Base-by-base conservation (phyloP, 495 filamentous ascomycete species). In the Rusavskia elegans region DNA sequence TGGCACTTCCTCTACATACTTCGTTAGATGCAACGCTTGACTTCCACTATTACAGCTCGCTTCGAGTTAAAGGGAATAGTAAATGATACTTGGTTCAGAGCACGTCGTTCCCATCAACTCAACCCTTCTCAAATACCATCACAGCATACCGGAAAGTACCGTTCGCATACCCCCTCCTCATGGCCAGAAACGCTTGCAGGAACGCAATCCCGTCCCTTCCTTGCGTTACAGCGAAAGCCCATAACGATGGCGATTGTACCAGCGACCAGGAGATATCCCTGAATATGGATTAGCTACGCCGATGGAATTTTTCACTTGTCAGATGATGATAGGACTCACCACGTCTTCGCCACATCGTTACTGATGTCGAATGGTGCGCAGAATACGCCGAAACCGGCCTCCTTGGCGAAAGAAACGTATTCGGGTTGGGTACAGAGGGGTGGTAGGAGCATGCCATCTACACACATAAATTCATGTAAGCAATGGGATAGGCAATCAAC, bases 231-330 rank as follows among this genome's bases (percentile, higher is more conserved):
- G 76, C 76, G 53, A 78, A 77, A 0, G 74, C 68, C 76, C 76
- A 79, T 14, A 79, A 65, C 1, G 70, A 66, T 5, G 75, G 75
- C 14, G 72, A 76, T 48, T 77, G 73, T 1, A 79, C 68, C 7
- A 78, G 64, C 17, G 66, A 62, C 75, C 76, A 78, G 19, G 74
- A 79, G n/a, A 79, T 77, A 58, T 78, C 76, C 76, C 76, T 79
- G 51, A 1, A 21, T 30, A 8, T 37, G 13, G 5, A 16, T 46
- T 19, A 46, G 44, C 1, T n/a, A 29, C 17, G 44, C 10, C 3
- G 35, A 1, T 45, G 20, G 51, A 3, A 23, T 4, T 27, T 16
- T 16, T 2, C 17, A n/a, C 10, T 4, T 1, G 19, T 19, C 17
- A 0, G 8, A 35, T n/a, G n/a, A n/a, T n/a, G n/a, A n/a, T n/a